A percentile compares a stretch with the other conserved stretches of the same genome.
Conservation (phyloP, 2,329 filamentous ascomycete genomes). For the Sporothrix dimorphospora region DNA sequence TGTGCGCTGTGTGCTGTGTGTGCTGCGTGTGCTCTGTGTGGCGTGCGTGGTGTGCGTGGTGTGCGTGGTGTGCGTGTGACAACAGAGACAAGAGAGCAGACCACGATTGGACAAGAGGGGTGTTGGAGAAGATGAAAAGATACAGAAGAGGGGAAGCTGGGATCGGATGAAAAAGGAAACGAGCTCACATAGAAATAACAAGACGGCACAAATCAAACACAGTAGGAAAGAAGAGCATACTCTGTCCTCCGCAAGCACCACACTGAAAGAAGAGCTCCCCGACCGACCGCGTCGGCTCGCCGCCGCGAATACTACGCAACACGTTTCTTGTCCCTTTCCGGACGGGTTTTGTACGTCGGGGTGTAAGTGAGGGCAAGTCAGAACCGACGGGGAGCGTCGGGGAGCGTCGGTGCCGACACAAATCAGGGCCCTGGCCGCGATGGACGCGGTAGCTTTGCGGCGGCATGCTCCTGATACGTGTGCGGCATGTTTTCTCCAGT, state of each 20-base stretch:
- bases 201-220: neutral
- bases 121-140: too few species aligned
- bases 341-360: too few species aligned
- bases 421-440: neutral
- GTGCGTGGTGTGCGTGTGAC: too few species aligned
- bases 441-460: neutral
- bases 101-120: neutral
- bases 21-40: too few species aligned
- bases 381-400: neutral
- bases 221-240: neutral
- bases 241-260: too few species aligned
- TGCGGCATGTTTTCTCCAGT: neutral
- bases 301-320: neutral
- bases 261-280: neutral
- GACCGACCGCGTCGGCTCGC: neutral
- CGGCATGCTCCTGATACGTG: neutral
- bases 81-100: neutral
- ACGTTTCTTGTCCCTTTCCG: neutral
- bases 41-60: too few species aligned
- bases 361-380: neutral
- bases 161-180: neutral
- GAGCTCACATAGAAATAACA: neutral
- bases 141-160: neutral
- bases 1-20: too few species aligned
- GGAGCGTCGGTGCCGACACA: conserved; percentile 12